phyloP scores from a whole-genome alignment of 345 rosid genomes.

The Geranium rotundifolium region DNA sequence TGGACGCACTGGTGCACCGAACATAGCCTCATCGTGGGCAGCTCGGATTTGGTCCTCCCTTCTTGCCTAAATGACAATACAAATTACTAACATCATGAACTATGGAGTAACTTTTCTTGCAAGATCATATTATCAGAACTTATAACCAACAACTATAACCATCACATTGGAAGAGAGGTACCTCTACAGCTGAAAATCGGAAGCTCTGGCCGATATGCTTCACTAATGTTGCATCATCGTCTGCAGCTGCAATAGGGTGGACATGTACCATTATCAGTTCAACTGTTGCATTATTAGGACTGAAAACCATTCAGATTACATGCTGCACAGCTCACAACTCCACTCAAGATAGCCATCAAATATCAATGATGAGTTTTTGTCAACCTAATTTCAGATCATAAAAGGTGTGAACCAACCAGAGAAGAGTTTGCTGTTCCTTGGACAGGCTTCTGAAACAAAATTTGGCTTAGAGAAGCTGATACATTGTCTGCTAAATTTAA shows the following conservation, averaged over 20 bases:
- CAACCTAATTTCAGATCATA: background rate
- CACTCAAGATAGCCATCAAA: too few species aligned
- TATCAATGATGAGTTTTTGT: background rate
- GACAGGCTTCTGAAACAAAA: background rate
- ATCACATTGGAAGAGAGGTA: slow-evolving; percentile 6
- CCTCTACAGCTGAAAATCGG: slow-evolving; percentile 79
- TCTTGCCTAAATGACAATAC: slow-evolving; percentile 36
- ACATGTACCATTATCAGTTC: slow-evolving; percentile 1
- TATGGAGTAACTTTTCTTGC: background rate
- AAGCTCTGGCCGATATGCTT: slow-evolving; percentile 85
- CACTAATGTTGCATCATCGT: slow-evolving; percentile 67
- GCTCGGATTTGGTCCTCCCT: slow-evolving; percentile 59
- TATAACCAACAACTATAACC: background rate
- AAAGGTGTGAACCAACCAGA: background rate
- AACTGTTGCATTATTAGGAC: background rate
- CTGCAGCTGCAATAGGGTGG: slow-evolving; percentile 41
- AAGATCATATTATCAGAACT: background rate
- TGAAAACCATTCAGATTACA: background rate
- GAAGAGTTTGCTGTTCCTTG: background rate
- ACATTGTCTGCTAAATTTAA: background rate
- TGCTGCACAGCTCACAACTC: too few species aligned
- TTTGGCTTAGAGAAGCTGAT: background rate
- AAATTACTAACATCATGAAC: background rate
- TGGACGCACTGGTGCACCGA: slow-evolving; percentile 47
- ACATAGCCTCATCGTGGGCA: slow-evolving; percentile 93